Percentiles rank a stretch among this genome's conserved stretches.
phyloP scores from a whole-genome alignment of 2,329 filamentous ascomycete species.

The Diaporthe velutina region DNA sequence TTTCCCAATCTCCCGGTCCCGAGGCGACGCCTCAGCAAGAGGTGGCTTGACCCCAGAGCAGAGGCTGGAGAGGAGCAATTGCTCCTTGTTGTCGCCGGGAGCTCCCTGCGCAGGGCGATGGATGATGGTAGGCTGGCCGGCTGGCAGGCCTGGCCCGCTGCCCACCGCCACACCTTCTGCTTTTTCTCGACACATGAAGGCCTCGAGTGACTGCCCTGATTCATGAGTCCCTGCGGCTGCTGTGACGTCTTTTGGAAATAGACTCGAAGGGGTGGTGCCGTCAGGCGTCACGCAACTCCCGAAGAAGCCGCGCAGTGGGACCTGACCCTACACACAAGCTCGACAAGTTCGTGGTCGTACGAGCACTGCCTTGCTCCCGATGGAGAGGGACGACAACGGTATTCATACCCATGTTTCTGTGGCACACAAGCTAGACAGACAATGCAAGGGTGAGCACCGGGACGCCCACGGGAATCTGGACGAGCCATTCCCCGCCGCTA shows the following conservation, averaged over 20 bases:
- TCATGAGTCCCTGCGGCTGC: background rate
- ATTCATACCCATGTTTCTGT: background rate
- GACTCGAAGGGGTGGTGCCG: background rate
- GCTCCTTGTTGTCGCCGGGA: constrained; percentile 5
- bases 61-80: constrained; percentile 19
- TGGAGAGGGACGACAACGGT: background rate
- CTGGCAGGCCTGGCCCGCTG: background rate
- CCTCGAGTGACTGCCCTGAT: background rate
- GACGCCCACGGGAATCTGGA: constrained; percentile 14
- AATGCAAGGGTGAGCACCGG: constrained; percentile 1
- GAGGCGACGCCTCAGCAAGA: background rate
- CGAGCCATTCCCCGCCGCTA: constrained; percentile 13
- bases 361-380: background rate
- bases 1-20: background rate
- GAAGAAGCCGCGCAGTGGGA: background rate
- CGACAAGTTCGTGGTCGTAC: background rate
- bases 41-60: background rate
- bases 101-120: background rate
- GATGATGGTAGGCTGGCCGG: background rate
- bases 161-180: background rate
- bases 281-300: constrained; percentile 2
- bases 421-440: background rate
- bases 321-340: background rate
- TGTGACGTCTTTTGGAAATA: background rate
- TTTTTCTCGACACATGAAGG: background rate